A percentile compares a stretch with the other conserved stretches of the same genome.
phyloP scores from a whole-genome alignment of 495 filamentous ascomycete genomes.

The Aspergillus biplanus region DNA sequence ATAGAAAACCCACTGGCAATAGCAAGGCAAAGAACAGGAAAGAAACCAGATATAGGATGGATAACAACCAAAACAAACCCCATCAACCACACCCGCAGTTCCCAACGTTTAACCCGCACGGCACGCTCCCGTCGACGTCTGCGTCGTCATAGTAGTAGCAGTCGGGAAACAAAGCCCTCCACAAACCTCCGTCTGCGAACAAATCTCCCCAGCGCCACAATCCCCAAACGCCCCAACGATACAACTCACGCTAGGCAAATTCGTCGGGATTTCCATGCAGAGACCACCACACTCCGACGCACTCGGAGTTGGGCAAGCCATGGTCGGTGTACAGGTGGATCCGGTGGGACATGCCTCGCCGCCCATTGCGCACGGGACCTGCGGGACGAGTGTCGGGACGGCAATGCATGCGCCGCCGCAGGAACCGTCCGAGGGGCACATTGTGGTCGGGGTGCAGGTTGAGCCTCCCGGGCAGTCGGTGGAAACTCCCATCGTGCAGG shows the following conservation, averaged over 20 bases:
- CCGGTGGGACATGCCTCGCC: conserved; percentile 6
- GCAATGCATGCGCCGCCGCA: neutral
- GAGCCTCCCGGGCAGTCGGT: neutral
- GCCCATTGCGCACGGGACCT: conserved; percentile 1
- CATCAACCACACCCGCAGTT: too few relatives aligned
- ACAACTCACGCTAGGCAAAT: neutral
- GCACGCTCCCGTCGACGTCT: neutral
- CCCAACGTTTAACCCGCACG: neutral
- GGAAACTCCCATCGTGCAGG: conserved; percentile 5
- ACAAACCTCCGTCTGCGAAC: neutral
- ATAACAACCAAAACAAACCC: neutral
- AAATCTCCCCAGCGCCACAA: neutral
- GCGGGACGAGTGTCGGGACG: neutral
- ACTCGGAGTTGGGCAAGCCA: neutral
- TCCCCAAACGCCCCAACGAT: neutral
- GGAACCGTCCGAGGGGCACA: neutral
- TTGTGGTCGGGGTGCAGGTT: neutral
- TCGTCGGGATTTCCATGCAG: neutral
- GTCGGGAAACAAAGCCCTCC: neutral
- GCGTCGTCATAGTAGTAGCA: conserved; percentile 1
- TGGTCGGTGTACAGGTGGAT: neutral
- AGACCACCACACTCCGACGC: neutral
- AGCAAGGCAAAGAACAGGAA: neutral
- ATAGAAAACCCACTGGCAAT: too few relatives aligned
- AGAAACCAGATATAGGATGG: neutral